phyloP scores from a whole-genome alignment of 78 protist species.

The Dictyostelium citrinum region DNA sequence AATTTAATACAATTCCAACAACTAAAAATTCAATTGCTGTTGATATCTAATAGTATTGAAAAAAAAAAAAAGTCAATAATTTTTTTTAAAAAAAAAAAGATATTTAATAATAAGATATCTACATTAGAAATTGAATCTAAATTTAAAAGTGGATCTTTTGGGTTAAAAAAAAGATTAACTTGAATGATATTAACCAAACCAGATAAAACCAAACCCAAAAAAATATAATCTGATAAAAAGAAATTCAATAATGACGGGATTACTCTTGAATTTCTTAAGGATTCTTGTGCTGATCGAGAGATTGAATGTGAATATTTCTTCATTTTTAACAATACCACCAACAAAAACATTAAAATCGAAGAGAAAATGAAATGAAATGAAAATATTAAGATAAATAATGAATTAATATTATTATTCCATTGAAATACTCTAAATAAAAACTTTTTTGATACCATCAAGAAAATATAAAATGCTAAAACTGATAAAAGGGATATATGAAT shows the following conservation, averaged over 20 bases:
- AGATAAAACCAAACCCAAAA: constrained; percentile 11
- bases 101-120: not conserved
- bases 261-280: not conserved
- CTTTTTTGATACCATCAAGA: constrained; percentile 26
- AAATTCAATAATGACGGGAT: not conserved
- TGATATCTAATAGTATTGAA: not conserved
- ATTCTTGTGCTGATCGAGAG: not conserved
- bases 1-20: constrained; percentile 4
- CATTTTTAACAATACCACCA: not conserved
- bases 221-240: constrained; percentile 6
- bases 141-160: constrained; percentile 13
- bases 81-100: not conserved
- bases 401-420: constrained; percentile 35
- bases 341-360: not conserved
- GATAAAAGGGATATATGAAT: constrained; percentile 2
- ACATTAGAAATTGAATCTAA: constrained; percentile 55
- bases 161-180: constrained; percentile 29
- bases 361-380: constrained; percentile 36
- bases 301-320: not conserved
- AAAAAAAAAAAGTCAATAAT: not conserved
- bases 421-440: constrained; percentile 3
- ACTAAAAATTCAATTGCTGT: constrained; percentile 43
- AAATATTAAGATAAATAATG: not conserved
- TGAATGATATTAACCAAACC: constrained; percentile 7
- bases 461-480: constrained; percentile 12